Conservation (phyloP, 345 rosid genomes). For the Bruguiera sexangula region DNA sequence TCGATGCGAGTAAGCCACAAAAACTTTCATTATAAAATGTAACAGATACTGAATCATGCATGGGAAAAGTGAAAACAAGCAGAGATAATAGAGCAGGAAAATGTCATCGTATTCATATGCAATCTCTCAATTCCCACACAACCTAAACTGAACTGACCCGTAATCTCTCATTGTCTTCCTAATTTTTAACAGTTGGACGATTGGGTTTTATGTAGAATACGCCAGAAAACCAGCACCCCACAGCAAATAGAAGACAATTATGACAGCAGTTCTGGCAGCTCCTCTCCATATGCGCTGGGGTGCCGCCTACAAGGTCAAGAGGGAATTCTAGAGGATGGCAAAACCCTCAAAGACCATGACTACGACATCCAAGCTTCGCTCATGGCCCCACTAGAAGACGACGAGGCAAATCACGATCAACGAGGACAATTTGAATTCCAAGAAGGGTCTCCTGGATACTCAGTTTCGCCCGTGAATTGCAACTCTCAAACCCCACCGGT, state of each 20-base stretch:
- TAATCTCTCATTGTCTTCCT: neutral
- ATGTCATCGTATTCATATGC: too few species aligned
- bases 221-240: neutral
- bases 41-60: too few species aligned
- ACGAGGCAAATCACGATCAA: conserved; percentile 17
- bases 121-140: too few species aligned
- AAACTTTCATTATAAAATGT: neutral
- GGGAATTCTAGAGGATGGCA: neutral
- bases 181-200: neutral
- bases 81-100: too few species aligned
- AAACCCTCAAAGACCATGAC: neutral
- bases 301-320: conserved; percentile 30
- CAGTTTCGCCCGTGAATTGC: conserved; percentile 11
- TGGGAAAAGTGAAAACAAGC: too few species aligned
- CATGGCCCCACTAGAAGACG: conserved; percentile 12
- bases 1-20: conserved; percentile 41
- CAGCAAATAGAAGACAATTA: neutral
- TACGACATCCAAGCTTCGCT: conserved; percentile 19
- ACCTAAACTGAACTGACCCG: neutral
- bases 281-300: conserved; percentile 4
- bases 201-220: neutral
- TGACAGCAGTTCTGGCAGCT: neutral
- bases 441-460: conserved; percentile 19
- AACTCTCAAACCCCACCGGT: conserved; percentile 2
- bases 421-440: conserved; percentile 11